Base-by-base conservation (phyloP, 2,329 filamentous ascomycete genomes). In the Moelleriella libera region DNA sequence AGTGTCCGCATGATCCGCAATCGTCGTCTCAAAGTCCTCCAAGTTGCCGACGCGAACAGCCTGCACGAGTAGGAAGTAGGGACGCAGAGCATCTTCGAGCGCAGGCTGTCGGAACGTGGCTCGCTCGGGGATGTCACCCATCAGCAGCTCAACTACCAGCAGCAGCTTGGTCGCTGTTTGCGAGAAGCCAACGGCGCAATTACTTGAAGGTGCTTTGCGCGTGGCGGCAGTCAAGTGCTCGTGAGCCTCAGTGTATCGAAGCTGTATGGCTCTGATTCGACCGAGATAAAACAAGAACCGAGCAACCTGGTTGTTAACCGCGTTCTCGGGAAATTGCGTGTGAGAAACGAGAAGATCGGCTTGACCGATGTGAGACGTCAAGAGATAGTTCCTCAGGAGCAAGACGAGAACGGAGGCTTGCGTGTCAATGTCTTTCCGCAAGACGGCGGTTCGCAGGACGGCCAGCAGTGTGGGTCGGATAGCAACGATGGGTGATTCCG, bases 121-220 rank as follows among this genome's bases (percentile, higher is more conserved):
- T 50, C 92, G 86, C 60, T 97, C 90, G 31, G 92, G 92, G 55
- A 98, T 98, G 61, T 98, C 92, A 53, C 92, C 92, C 92, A 98
- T 98, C 53, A 98, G 71, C 51, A 98, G 74, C 71, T 98, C 90
- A 10, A 98, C 92, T 21, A 98, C 88, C 42, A 97, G 80, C 53
- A 97, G 72, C n/a, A 97, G 77, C 75, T 98, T 98, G 54, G 87
- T 94, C 1, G 92, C 90, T 40, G 88, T 89, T 67, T 96, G 92
- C 55, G 94, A 89, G 67, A 98, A 98, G 43, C 92, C 90, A 43
- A 88, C 82, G 5, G 92, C 92, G 55, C 87, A 89, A 54, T 82
- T 79, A 62, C 85, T 92, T 28, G 88, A 88, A 0, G 92, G 92
- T 6, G 92, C 89, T 69, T 98, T 98, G 58, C 92, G 85, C 31